Conservation (phyloP, 768 basidiomycete genomes). For the Boletus rufocinnamomeus region DNA sequence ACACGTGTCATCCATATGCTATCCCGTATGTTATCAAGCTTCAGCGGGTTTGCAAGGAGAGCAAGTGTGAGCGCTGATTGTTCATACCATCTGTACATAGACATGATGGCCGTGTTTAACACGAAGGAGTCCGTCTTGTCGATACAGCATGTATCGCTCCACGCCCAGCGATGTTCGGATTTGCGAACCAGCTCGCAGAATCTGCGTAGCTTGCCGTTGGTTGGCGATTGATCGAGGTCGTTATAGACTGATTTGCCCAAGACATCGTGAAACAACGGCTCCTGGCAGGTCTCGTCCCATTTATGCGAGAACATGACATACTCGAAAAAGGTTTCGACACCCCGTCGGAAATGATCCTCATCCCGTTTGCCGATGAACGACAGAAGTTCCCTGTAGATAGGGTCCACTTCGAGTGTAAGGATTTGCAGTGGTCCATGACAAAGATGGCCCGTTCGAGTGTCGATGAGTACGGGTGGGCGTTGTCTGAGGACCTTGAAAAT, state of each 20-base stretch:
- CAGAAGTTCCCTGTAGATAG: not conserved
- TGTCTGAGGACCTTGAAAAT: not conserved
- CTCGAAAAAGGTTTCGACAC: constrained; percentile 9
- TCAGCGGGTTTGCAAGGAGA: not conserved
- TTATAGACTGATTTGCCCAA: not conserved
- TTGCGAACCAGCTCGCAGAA: constrained; percentile 2
- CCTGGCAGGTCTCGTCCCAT: constrained; percentile 4
- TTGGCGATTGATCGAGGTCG: constrained; percentile 3
- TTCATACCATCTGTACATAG: constrained; percentile 14
- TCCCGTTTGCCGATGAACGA: not conserved
- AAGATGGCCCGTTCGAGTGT: constrained; percentile 6
- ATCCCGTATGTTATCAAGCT: not conserved
- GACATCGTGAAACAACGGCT: constrained; percentile 4
- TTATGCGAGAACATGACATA: constrained; percentile 15
- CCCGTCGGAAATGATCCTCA: not conserved
- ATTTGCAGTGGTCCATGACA: constrained; percentile 2
- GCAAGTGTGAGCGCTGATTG: constrained; percentile 1
- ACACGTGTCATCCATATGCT: constrained; percentile 9
- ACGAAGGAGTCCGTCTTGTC: not conserved
- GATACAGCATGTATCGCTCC: constrained; percentile 10
- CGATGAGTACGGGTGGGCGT: constrained; percentile 6
- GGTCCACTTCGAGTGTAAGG: constrained; percentile 9
- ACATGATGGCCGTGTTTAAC: constrained; percentile 1
- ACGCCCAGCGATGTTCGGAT: constrained; percentile 3
- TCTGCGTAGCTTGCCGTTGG: constrained; percentile 2